Conservation (phyloP, 371 early-diverging fungal genomes). For the Zancudomyces culisetae region DNA sequence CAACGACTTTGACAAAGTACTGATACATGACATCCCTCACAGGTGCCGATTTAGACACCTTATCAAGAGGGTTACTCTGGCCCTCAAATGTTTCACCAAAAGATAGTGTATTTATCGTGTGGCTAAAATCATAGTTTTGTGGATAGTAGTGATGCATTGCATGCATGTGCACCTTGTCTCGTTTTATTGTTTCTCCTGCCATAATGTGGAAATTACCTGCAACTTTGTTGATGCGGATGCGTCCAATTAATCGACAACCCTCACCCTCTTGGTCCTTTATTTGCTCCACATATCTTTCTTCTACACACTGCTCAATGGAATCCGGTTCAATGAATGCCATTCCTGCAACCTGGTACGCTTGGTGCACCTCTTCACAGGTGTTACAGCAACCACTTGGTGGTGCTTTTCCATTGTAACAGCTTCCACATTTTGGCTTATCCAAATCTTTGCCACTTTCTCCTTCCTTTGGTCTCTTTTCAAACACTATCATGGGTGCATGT, state of each 20-base stretch:
- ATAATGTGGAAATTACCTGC: constrained; percentile 84
- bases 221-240: constrained; percentile 73
- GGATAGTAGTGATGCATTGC: constrained; percentile 40
- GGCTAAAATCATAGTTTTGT: constrained; percentile 45
- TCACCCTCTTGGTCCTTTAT: constrained; percentile 62
- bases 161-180: constrained; percentile 63
- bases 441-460: background rate
- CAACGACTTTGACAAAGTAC: constrained; percentile 86
- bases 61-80: constrained; percentile 62
- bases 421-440: constrained; percentile 53
- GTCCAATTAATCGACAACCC: constrained; percentile 75
- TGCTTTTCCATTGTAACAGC: constrained; percentile 61
- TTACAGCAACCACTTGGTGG: constrained; percentile 82
- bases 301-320: constrained; percentile 74
- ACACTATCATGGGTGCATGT: background rate
- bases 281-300: constrained; percentile 62
- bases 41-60: constrained; percentile 26
- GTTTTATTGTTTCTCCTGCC: constrained; percentile 72
- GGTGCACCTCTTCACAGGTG: constrained; percentile 78
- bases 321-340: constrained; percentile 64
- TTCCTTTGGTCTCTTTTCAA: background rate
- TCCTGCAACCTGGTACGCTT: constrained; percentile 57
- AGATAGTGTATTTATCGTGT: constrained; percentile 58
- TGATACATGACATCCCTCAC: constrained; percentile 34
- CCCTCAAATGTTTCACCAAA: constrained; percentile 52